Base-by-base conservation (phyloP, 108 stramenopile genomes). In the Pseudonitzschia multistriata region DNA sequence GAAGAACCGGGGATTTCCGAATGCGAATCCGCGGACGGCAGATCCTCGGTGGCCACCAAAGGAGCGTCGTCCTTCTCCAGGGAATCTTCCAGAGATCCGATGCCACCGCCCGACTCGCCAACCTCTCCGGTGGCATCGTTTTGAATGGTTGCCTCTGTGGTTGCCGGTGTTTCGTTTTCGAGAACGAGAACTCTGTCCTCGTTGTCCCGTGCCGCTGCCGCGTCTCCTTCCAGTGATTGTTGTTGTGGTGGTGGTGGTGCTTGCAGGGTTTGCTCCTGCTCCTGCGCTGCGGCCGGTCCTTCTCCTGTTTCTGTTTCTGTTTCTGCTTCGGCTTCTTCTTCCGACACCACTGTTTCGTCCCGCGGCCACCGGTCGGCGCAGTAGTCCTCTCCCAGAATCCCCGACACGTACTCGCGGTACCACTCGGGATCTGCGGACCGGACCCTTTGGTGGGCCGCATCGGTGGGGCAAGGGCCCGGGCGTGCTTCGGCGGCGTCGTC, bases 341-440 rank as follows among this genome's bases (percentile, higher is more conserved):
- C 37, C 8, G 37, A 8, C 37, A 8, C 37, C 37, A 39, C 37
- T 10, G 37, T 5, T 10, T 39, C 37, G 37, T 39, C 37, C 37
- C 3, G 14, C n/a, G 63, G 52, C 61, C 75, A 60, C n/a, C 54
- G 30, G 13, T 22, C 15, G 11, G 42, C 5, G 66, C 64, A 66
- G 14, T 66, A 30, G 0, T 77, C 75, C 49, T 74, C 59, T 22
- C 74, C 74, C 59, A 81, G 52, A 60, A 73, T 61, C 62, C 74
- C 62, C 27, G 59, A 30, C 7, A 81, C 76, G 55, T 76, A 77
- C 39, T 73, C 71, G 59, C 73, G 17, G 54, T 81, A 81, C 81
- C 81, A 81, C 42, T 76, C 68, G 10, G 75, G 62, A 77, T 81
- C 81, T 30, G 59, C 25, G 49, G 73, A 34, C 19, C 21, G 24